Evolutionary conservation across 2,329 filamentous ascomycete species (phyloP).

Genomic region (Botrytis elliptica): DNA sequence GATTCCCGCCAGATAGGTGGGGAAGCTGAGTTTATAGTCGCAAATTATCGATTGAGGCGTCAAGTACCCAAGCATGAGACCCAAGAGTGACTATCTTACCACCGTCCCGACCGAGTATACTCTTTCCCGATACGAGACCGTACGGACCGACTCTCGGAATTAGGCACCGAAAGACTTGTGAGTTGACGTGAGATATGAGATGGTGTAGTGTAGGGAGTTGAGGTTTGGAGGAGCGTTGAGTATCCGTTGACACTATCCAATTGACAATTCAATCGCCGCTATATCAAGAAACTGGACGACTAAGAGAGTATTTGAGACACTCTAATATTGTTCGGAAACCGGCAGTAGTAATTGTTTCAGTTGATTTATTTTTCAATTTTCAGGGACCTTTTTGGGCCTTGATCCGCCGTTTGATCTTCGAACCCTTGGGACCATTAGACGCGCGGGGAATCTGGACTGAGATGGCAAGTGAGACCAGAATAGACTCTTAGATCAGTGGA

Average conservation of each 20-base stretch:
- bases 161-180: not conserved
- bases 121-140: conserved; percentile 9
- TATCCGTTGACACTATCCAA: not conserved
- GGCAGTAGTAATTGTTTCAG: not conserved
- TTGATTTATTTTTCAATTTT: not conserved
- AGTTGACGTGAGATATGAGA: not conserved
- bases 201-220: not conserved
- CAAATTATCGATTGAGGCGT: conserved; percentile 21
- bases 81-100: conserved; percentile 10
- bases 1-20: not conserved
- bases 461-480: not conserved
- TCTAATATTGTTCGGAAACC: conserved; percentile 10
- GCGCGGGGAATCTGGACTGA: not conserved
- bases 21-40: conserved; percentile 18
- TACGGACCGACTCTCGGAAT: conserved; percentile 8
- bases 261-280: not conserved
- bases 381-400: not conserved
- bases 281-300: not conserved
- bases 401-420: conserved; percentile 12
- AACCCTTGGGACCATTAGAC: conserved; percentile 2
- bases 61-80: conserved; percentile 10
- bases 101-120: conserved; percentile 1
- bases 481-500: conserved; percentile 9
- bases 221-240: not conserved
- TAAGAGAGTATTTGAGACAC: conserved; percentile 1